Evolutionary conservation across 75 land plant species (phyloP), one percentile per base, ranked within the genome.

Genomic region (Pinus albicaulis): DNA sequence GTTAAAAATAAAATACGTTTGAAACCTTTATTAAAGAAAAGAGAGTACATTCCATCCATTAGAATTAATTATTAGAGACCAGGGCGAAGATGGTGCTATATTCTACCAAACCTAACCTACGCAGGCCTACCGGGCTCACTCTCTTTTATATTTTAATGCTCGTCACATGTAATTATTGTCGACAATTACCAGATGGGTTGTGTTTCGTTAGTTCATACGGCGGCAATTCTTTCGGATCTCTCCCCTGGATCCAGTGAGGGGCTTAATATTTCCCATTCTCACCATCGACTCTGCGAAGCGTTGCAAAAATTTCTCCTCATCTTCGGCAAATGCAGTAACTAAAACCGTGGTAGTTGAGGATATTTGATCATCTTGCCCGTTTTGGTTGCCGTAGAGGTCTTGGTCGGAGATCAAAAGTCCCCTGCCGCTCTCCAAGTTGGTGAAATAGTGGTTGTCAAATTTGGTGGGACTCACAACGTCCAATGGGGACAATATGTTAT

Each of bases 201-300:
- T 31, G 31, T 31, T 31, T 31, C 31, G 48, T 76, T 3, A 86
- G 19, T 87, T 87, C 25, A 82, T 59, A 4, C 14, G 53, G 16
- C 73, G 83, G 60, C 92, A 90, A 55, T 88, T 79, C 74, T 75
- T 81, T 64, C 90, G 73, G 57, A 90, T 62, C 76, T 85, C 85
- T 22, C 92, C 92, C 63, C 82, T 81, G 48, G 4, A 25, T 2
- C 84, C 83, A 58, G 74, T 73, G 10, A 90, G 80, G 20, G 88
- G 86, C 41, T 69, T 83, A 44, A 90, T 88, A 71, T 79, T 88
- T 14, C 92, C 90, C 92, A 90, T 90, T 59, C 83, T 90, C 19
- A 90, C 79, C 90, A 90, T 90, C 0, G 92, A 84, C 36, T 76
- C 69, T 1, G 82, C 86, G 71, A 90, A 90, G 15, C 85, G 85